Percentiles rank a stretch among this genome's conserved stretches.
phyloP scores from a whole-genome alignment of 106 monocot species.

The Platanthera guangdongensis region DNA sequence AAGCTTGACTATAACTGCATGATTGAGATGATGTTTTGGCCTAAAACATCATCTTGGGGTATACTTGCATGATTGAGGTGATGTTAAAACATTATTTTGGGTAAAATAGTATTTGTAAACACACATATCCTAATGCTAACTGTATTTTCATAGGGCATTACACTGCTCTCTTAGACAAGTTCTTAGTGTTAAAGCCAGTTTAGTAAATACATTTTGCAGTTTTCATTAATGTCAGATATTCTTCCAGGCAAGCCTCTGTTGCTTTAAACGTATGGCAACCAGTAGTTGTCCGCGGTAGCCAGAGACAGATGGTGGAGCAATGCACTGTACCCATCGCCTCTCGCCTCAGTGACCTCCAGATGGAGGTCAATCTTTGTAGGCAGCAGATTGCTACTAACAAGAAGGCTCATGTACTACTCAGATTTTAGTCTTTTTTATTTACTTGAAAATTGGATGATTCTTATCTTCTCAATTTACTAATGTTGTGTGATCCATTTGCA shows the following conservation, averaged over 20 bases:
- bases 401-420: slow-evolving; percentile 58
- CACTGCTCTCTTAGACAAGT: background rate
- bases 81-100: too few relatives aligned
- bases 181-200: too few relatives aligned
- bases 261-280: slow-evolving; percentile 97
- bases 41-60: too few relatives aligned
- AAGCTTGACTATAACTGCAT: too few relatives aligned
- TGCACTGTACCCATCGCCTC: slow-evolving; percentile 66
- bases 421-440: slow-evolving; percentile 5
- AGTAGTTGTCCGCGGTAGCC: slow-evolving; percentile 62
- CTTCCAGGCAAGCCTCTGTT: slow-evolving; percentile 61
- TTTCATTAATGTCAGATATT: background rate
- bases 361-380: slow-evolving; percentile 83
- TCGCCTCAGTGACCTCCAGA: slow-evolving; percentile 49
- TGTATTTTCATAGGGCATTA: background rate
- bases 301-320: slow-evolving; percentile 80
- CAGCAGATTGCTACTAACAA: slow-evolving; percentile 55
- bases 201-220: background rate
- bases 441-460: background rate
- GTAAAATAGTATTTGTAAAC: too few relatives aligned
- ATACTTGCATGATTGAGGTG: too few relatives aligned
- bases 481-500: slow-evolving; percentile 17
- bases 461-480: background rate
- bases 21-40: too few relatives aligned
- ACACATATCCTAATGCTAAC: background rate